Conservation (phyloP, 2,329 filamentous ascomycete genomes). For the Coniochaeta sp. region DNA sequence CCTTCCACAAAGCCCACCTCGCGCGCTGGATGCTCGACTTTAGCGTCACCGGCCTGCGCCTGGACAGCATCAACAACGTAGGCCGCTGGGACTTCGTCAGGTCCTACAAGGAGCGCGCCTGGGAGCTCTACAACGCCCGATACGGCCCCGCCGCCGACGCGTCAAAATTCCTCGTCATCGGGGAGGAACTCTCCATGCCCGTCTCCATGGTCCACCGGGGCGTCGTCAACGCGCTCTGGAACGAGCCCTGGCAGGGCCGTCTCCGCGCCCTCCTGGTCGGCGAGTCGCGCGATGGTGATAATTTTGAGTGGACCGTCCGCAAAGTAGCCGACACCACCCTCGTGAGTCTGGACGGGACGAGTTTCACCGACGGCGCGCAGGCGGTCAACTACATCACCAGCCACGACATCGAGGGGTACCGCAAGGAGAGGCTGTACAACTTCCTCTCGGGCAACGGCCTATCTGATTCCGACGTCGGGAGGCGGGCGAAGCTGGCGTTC, state of each 20-base stretch:
- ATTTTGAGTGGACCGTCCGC: constrained; percentile 16
- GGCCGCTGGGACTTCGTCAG: constrained; percentile 18
- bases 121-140: constrained; percentile 11
- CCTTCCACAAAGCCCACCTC: constrained; percentile 15
- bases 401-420: constrained; percentile 18
- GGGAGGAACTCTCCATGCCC: constrained; percentile 18
- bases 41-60: constrained; percentile 13
- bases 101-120: constrained; percentile 14
- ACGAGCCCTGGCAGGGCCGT: constrained; percentile 16
- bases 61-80: constrained; percentile 19
- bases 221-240: constrained; percentile 16
- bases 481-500: constrained; percentile 15
- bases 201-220: constrained; percentile 11
- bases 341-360: constrained; percentile 5
- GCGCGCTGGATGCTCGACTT: constrained; percentile 18
- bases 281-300: constrained; percentile 8
- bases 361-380: constrained; percentile 15
- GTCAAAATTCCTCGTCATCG: constrained; percentile 16
- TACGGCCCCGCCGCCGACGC: constrained; percentile 8
- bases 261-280: constrained; percentile 14
- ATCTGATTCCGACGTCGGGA: constrained; percentile 11
- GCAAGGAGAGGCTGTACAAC: constrained; percentile 17
- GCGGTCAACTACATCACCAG: constrained; percentile 19
- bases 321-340: constrained; percentile 14
- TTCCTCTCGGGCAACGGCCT: constrained; percentile 12